Base-by-base conservation (phyloP, 2,329 filamentous ascomycete genomes). In the Penicillium sp. region DNA sequence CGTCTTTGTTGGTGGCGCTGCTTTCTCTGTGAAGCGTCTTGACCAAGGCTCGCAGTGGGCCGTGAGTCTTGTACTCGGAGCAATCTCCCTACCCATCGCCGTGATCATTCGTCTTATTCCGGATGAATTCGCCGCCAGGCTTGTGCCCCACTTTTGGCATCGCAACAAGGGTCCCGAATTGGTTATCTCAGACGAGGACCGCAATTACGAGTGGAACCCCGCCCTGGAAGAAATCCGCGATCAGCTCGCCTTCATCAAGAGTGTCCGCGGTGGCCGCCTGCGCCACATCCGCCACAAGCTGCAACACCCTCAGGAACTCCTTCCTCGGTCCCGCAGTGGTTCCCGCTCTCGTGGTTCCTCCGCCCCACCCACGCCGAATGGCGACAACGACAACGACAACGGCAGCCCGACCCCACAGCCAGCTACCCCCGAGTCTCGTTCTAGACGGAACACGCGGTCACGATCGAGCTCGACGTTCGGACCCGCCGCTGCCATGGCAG, bases 1-100 rank as follows among this genome's bases (percentile, higher is more conserved):
- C 67, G 80, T 91, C 57, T 88, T 88, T 65, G 81, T 89, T 57
- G 88, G 88, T 61, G 87, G 87, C 7, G 75, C 79, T 29, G 87
- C 87, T 0, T 90, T 91, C 68, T 82, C 84, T 11, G 85, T 87
- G 1, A 75, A 74, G 8, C 80, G 79, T 0, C 78, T 90, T n/a
- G 44, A 64, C 53, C 82, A 82, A n/a, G 86, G 84, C 23, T 73
- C 80, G 6, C 85, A 90, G 60, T 91, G 88, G 88, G 87, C 79
- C 7, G 85, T 87, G 74, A 89, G 86, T 33, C 78, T 91, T 54
- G 79, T 90, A 1, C 81, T 91, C 29, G 88, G 88, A 29, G 76
- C 83, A 21, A 68, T 91, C 13, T 87, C 87, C 0, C 75, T 91
- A n/a, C 87, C 87, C 0, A 76, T 90, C n/a, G 84, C 80, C 45